Evolutionary conservation across 1,139 yeast genomes (phyloP).

Genomic region (Scheffersomyces segobiensis): DNA sequence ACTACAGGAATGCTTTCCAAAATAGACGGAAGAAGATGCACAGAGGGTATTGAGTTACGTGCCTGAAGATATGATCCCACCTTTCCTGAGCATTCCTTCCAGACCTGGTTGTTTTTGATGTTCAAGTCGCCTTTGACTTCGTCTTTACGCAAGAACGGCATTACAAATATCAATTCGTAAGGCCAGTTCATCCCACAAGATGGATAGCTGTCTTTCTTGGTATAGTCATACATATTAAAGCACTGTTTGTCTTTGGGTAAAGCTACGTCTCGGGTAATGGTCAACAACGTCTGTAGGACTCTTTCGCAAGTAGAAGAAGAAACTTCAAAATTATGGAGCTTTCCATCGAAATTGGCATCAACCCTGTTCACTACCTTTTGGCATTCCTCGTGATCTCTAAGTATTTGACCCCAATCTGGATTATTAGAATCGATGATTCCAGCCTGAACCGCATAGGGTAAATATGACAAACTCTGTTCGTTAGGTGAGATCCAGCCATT

Average conservation of each 20-base stretch:
- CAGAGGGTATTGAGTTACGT: slow-evolving; percentile 56
- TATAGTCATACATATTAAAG: slow-evolving; percentile 79
- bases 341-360: slow-evolving; percentile 24
- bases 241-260: slow-evolving; percentile 50
- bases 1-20: slow-evolving; percentile 63
- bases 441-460: slow-evolving; percentile 67
- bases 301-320: slow-evolving; percentile 49
- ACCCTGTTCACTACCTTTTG: slow-evolving; percentile 50
- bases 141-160: slow-evolving; percentile 56
- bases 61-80: slow-evolving; percentile 60
- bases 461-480: slow-evolving; percentile 76
- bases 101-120: slow-evolving; percentile 42
- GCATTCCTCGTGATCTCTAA: slow-evolving; percentile 59
- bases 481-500: slow-evolving; percentile 97
- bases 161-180: slow-evolving; percentile 57
- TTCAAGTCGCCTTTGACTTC: slow-evolving; percentile 64
- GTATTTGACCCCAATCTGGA: slow-evolving; percentile 38
- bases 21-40: slow-evolving; percentile 64
- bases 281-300: slow-evolving; percentile 43
- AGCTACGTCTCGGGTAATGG: slow-evolving; percentile 28
- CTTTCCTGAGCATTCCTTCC: slow-evolving; percentile 75
- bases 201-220: slow-evolving; percentile 72
- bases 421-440: slow-evolving; percentile 51
- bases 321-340: slow-evolving; percentile 26
- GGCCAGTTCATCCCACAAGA: slow-evolving; percentile 98